Base-by-base conservation (phyloP, 352 stramenopile species). In the Peronosclerospora sorghi region DNA sequence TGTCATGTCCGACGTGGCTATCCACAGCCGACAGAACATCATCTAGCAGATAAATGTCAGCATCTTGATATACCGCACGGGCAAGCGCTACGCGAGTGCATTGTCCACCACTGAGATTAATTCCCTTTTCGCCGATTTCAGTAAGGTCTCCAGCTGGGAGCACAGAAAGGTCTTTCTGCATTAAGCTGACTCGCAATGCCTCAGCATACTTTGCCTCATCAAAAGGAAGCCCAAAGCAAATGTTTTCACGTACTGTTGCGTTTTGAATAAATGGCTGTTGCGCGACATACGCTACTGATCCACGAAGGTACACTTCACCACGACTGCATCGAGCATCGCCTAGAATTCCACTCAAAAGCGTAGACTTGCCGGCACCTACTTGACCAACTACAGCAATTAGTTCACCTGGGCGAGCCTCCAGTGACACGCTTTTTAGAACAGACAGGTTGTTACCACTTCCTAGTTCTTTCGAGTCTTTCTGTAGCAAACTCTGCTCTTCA, bases 211-310 rank as follows among this genome's bases (percentile, higher is more conserved):
- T 66, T 0, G 51, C 57, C 8, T 62, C 58, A 17, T 94, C 62
- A 23, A 83, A 95, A 0, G 67, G 67, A 10, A 86, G 56, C 5
- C 90, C 76, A 59, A 98, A 99, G 38, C 96, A 80, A 57, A 99
- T 97, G 62, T 99, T 99, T 32, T 97, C 89, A 14, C 81, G 71
- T 13, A 99, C 59, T 2, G 83, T 97, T 8, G 87, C 94, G 54
- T 98, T 98, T 48, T 98, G 79, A 48, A 99, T 98, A 50, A 97
- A 99, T 6, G 95, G 81, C 20, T 86, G 92, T 59, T 98, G 94
- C 9, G 88, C 69, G 32, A 97, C 92, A 49, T 97, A 98, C 0
- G 87, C 92, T 6, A 99, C 69, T 12, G 68, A 86, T 5, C 95
- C 95, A 14, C 77, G 70, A 2, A 97, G 58, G 7, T 55, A 48